A percentile compares a stretch with the other conserved stretches of the same genome.
These are phyloP conservation scores for Westerdykella ornata DNA, from an alignment of 2,329 filamentous ascomycete genomes.

Conservation along the genomic window DNA sequence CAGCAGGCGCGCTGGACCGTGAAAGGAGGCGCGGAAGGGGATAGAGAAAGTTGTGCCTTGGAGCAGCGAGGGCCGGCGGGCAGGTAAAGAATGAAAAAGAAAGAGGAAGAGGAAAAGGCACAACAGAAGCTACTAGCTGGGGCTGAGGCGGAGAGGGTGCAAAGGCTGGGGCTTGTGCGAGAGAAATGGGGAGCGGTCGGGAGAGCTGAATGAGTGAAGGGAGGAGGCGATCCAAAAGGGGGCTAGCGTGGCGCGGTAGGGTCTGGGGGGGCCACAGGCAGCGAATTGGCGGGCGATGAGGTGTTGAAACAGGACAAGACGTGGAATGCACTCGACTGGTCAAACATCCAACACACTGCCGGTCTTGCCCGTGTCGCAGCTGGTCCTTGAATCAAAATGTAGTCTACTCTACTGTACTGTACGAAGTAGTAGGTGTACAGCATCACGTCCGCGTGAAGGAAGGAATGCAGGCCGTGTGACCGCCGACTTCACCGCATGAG, in stretches of 20 bases:
- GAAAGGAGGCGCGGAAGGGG: slow-evolving; percentile 12
- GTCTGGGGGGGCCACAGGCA: slow-evolving; percentile 3
- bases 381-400: neutral
- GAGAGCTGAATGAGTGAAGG: slow-evolving; percentile 12
- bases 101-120: too few species aligned
- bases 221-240: slow-evolving; percentile 5
- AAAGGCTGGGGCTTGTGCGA: slow-evolving; percentile 16
- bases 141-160: slow-evolving; percentile 8
- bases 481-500: too few species aligned
- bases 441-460: too few species aligned
- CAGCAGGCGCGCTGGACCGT: slow-evolving; percentile 14
- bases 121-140: neutral
- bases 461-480: too few species aligned
- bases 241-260: slow-evolving; percentile 2
- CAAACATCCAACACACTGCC: neutral
- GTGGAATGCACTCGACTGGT: slow-evolving; percentile 5
- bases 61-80: slow-evolving; percentile 5
- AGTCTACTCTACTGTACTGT: too few species aligned
- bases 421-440: too few species aligned
- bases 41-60: slow-evolving; percentile 6
- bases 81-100: neutral
- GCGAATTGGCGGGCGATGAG: slow-evolving; percentile 1
- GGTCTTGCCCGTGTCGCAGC: neutral
- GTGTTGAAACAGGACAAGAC: neutral
- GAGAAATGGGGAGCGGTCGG: slow-evolving; percentile 16